Conservation (phyloP, 1,139 yeast species). For the Scheffersomyces segobiensis region DNA sequence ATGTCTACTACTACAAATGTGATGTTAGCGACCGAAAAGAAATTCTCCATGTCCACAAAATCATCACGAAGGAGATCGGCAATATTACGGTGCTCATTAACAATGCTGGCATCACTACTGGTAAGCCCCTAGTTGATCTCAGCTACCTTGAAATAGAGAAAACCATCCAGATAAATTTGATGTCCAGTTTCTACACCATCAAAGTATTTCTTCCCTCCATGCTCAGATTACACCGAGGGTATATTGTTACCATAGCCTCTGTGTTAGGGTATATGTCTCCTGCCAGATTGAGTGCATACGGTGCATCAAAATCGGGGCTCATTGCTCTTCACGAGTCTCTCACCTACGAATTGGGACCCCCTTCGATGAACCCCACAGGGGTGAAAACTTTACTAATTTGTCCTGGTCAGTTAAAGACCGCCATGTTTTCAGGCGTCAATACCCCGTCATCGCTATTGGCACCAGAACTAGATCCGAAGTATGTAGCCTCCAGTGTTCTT, state of each 20-base stretch:
- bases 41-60: conserved; percentile 26
- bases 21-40: conserved; percentile 60
- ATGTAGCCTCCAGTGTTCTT: conserved; percentile 63
- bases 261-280: conserved; percentile 86
- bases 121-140: conserved; percentile 56
- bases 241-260: conserved; percentile 77
- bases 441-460: conserved; percentile 78
- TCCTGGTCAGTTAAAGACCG: conserved; percentile 82
- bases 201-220: conserved; percentile 73
- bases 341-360: conserved; percentile 66
- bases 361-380: conserved; percentile 47
- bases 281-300: conserved; percentile 77
- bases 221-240: conserved; percentile 65
- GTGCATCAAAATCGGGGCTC: conserved; percentile 86
- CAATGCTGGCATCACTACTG: conserved; percentile 77
- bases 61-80: conserved; percentile 54
- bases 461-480: conserved; percentile 71
- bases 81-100: conserved; percentile 66
- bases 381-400: conserved; percentile 74
- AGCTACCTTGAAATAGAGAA: conserved; percentile 58
- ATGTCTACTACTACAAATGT: conserved; percentile 59
- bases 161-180: conserved; percentile 63
- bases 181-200: conserved; percentile 69
- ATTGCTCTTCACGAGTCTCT: conserved; percentile 83
- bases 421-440: conserved; percentile 65